Percentiles rank a stretch among this genome's conserved stretches.
These are phyloP conservation scores for Acer campestre DNA, from an alignment of 345 rosid species.

Conservation along the genomic window DNA sequence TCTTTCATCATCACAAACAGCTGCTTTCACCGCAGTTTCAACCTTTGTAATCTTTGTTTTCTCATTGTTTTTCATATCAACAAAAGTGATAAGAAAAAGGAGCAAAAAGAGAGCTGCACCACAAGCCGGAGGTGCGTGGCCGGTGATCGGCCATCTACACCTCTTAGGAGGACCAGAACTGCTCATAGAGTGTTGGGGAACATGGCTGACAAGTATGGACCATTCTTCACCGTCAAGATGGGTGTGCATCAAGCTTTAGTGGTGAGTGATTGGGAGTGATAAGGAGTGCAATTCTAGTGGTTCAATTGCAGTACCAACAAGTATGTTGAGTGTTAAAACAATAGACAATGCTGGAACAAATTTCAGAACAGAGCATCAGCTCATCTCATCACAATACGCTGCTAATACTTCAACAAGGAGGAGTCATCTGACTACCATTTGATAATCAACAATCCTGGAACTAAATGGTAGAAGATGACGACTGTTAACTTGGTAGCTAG, in stretches of 20 bases:
- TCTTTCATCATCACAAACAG: not conserved
- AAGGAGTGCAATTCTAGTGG: too few relatives aligned
- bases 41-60: not conserved
- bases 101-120: slow-evolving; percentile 17
- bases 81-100: not conserved
- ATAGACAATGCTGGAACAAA: too few relatives aligned
- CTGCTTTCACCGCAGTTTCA: not conserved
- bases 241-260: slow-evolving; percentile 34
- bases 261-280: slow-evolving; percentile 24
- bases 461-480: too few relatives aligned
- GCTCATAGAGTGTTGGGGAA: slow-evolving; percentile 20
- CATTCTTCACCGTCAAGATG: slow-evolving; percentile 27
- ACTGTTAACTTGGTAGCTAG: too few relatives aligned
- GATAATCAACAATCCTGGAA: too few relatives aligned
- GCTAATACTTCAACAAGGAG: too few relatives aligned
- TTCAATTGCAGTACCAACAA: too few relatives aligned
- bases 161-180: slow-evolving; percentile 21
- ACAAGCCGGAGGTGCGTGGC: slow-evolving; percentile 24
- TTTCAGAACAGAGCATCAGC: too few relatives aligned
- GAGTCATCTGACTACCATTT: too few relatives aligned
- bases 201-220: slow-evolving; percentile 34
- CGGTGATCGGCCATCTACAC: slow-evolving; percentile 39
- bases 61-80: not conserved
- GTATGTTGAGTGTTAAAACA: too few relatives aligned
- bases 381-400: too few relatives aligned